These are phyloP conservation scores for Rhodotorula paludigena DNA, from an alignment of 768 basidiomycete genomes.

Conservation along the genomic window DNA sequence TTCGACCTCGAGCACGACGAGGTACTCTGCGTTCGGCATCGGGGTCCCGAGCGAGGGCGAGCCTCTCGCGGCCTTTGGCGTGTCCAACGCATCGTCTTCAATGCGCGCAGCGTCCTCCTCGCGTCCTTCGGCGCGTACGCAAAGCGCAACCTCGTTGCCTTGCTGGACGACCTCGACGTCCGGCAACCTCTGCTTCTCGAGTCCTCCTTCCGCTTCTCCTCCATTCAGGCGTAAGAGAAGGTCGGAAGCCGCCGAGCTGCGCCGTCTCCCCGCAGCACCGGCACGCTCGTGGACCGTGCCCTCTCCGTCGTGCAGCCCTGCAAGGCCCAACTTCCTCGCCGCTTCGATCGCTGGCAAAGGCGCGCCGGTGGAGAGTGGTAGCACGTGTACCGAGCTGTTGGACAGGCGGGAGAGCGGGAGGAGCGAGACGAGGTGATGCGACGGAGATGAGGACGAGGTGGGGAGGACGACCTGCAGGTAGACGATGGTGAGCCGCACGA, in stretches of 20 bases:
- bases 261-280: background rate
- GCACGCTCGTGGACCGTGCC: no score
- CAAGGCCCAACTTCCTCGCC: background rate
- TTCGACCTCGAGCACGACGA: slow-evolving; percentile 23
- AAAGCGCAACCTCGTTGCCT: no score
- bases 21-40: background rate
- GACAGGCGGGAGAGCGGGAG: background rate
- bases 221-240: background rate
- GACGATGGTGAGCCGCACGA: background rate
- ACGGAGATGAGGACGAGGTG: background rate
- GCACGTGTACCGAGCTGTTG: background rate
- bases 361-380: background rate
- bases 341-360: background rate
- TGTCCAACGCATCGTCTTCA: no score
- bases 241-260: background rate
- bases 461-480: slow-evolving; percentile 1
- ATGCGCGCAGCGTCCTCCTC: no score
- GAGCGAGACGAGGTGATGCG: background rate
- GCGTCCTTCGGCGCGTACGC: no score
- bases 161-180: no score
- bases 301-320: background rate
- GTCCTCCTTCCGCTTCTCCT: background rate
- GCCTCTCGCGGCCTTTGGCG: background rate
- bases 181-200: background rate
- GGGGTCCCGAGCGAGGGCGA: background rate